Conservation (phyloP, 345 rosid genomes). For the Eucalyptus camaldulensis region DNA sequence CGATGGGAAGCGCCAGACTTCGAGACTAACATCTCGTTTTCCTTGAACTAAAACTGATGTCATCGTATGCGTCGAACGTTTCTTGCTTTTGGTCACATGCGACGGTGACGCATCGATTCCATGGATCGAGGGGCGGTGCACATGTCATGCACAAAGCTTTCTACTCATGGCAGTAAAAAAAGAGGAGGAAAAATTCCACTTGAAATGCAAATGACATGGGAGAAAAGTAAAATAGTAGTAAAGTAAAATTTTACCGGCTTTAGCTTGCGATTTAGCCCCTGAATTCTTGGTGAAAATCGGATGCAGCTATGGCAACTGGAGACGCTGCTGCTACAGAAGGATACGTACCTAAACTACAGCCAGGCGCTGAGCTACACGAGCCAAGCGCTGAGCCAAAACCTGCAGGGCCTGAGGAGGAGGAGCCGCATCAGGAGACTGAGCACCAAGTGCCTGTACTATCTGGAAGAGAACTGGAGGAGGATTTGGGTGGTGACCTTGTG, state of each 20-base stretch:
- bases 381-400: conserved; percentile 95
- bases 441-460: conserved; percentile 34
- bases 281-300: neutral
- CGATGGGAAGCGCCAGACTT: neutral
- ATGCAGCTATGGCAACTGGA: conserved; percentile 97
- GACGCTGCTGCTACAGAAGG: conserved; percentile 91
- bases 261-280: neutral
- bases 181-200: neutral
- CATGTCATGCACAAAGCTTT: neutral
- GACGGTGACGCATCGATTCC: neutral
- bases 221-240: neutral
- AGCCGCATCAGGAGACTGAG: conserved; percentile 46
- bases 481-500: conserved; percentile 82
- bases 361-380: conserved; percentile 97
- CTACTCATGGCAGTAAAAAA: neutral
- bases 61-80: neutral
- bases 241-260: neutral
- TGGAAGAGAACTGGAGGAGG: conserved; percentile 88
- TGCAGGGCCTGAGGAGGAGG: conserved; percentile 68
- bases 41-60: neutral
- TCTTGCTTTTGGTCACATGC: neutral
- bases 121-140: neutral
- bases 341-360: conserved; percentile 89
- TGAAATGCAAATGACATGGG: neutral
- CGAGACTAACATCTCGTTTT: neutral